Conservation (phyloP, 352 stramenopile species). For the Globisporangium paddicum region DNA sequence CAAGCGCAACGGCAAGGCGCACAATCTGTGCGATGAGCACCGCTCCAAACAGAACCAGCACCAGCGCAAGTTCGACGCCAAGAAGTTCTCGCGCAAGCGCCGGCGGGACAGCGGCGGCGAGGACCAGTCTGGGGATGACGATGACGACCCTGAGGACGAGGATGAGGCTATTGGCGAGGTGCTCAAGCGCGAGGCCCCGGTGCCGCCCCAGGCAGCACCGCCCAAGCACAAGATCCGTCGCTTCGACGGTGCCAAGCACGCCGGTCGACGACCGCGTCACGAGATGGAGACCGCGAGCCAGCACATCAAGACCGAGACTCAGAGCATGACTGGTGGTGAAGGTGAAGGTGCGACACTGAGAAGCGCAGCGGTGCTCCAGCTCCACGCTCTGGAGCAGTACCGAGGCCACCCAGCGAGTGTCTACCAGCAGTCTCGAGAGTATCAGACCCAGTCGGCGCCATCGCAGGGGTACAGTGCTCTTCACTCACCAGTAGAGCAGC, state of each 20-base stretch:
- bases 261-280: not conserved
- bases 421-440: not conserved
- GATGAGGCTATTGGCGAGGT: not conserved
- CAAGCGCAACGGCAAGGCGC: conserved; percentile 72
- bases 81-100: conserved; percentile 64
- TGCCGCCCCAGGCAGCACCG: not conserved
- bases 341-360: not conserved
- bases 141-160: conserved; percentile 7
- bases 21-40: conserved; percentile 79
- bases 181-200: not conserved
- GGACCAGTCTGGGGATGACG: conserved; percentile 12
- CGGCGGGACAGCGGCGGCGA: conserved; percentile 19
- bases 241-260: conserved; percentile 12
- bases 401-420: not conserved
- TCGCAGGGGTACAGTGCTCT: not conserved
- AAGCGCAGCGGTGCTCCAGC: not conserved
- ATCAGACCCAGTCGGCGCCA: not conserved
- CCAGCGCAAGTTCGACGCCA: conserved; percentile 79
- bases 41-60: conserved; percentile 78
- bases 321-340: not conserved
- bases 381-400: not conserved
- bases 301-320: not conserved
- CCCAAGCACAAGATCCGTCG: conserved; percentile 15
- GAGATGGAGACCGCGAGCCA: conserved; percentile 1
- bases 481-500: not conserved